Percentiles rank a stretch among this genome's conserved stretches.
Evolutionary conservation across 257 asterid genomes (phyloP).

Genomic region (Penstemon davidsonii): DNA sequence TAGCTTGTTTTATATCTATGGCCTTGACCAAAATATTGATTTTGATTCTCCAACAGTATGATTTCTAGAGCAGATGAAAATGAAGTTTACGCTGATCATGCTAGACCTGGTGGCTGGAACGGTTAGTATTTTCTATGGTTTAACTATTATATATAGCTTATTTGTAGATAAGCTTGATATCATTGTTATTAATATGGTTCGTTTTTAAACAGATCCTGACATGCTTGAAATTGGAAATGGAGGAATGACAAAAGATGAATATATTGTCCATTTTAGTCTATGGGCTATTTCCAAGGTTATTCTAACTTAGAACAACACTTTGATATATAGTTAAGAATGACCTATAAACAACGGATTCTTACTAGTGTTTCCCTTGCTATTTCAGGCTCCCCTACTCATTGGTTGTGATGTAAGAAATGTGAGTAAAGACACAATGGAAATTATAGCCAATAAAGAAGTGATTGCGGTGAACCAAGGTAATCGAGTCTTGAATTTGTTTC

Average conservation of each 20-base stretch:
- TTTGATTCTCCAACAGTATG: slow-evolving; percentile 54
- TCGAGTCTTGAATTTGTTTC: not conserved
- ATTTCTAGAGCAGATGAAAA: slow-evolving; percentile 83
- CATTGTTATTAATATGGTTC: slow-evolving; percentile 5
- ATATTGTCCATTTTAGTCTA: slow-evolving; percentile 75
- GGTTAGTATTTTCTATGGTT: slow-evolving; percentile 47
- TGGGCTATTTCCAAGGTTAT: slow-evolving; percentile 91
- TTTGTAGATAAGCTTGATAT: slow-evolving; percentile 1
- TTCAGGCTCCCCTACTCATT: slow-evolving; percentile 81
- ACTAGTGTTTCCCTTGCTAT: not conserved
- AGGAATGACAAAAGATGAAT: slow-evolving; percentile 85
- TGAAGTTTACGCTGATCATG: slow-evolving; percentile 80
- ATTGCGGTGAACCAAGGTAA: slow-evolving; percentile 82
- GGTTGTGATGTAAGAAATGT: slow-evolving; percentile 82
- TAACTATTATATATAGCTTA: not conserved
- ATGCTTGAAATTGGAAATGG: slow-evolving; percentile 99
- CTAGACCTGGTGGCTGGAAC: slow-evolving; percentile 97
- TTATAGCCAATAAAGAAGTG: slow-evolving; percentile 69
- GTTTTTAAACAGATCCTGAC: slow-evolving; percentile 66
- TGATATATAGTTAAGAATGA: not conserved
- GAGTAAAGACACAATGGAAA: slow-evolving; percentile 52
- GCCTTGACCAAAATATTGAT: not conserved
- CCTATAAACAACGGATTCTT: not conserved
- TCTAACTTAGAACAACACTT: not conserved
- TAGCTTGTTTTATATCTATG: not conserved